These are phyloP conservation scores for Neopestalotiopsis sp. DNA, from an alignment of 2,329 filamentous ascomycete genomes.

Conservation along the genomic window DNA sequence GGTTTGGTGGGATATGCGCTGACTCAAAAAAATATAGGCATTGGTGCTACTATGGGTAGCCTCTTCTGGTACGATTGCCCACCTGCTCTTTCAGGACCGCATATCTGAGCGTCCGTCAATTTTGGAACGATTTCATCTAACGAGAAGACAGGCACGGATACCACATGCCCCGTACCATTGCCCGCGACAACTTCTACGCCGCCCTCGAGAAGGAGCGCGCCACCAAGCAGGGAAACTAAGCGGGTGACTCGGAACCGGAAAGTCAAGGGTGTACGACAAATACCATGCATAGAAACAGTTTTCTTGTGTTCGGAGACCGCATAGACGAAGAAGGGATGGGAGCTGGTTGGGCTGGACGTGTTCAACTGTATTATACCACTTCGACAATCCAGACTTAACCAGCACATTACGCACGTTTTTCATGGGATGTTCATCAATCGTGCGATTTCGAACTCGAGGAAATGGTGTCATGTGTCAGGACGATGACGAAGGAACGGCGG, in stretches of 20 bases:
- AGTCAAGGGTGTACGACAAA: slow-evolving; percentile 4
- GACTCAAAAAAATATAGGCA: slow-evolving; percentile 46
- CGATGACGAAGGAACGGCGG: not conserved
- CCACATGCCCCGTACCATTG: slow-evolving; percentile 65
- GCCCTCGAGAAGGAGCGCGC: slow-evolving; percentile 64
- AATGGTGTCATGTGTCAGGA: not conserved
- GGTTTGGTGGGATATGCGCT: slow-evolving; percentile 31
- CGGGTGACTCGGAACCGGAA: not conserved
- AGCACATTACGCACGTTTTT: slow-evolving; percentile 8
- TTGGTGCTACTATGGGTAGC: slow-evolving; percentile 61
- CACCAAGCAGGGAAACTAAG: slow-evolving; percentile 33
- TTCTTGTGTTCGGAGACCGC: slow-evolving; percentile 17
- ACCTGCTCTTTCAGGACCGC: not conserved
- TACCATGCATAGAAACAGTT: slow-evolving; percentile 17
- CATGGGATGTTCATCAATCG: not conserved
- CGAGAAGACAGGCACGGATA: slow-evolving; percentile 59
- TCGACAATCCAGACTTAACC: slow-evolving; percentile 22
- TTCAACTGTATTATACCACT: slow-evolving; percentile 21
- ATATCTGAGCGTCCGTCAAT: not conserved
- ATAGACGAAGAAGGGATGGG: slow-evolving; percentile 17
- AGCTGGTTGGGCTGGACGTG: slow-evolving; percentile 13
- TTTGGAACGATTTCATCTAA: not conserved
- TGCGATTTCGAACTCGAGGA: not conserved
- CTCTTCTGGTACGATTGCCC: slow-evolving; percentile 58
- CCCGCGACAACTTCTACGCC: slow-evolving; percentile 64